Conservation (phyloP, 768 basidiomycete species). For the Mycena kentingensis region DNA sequence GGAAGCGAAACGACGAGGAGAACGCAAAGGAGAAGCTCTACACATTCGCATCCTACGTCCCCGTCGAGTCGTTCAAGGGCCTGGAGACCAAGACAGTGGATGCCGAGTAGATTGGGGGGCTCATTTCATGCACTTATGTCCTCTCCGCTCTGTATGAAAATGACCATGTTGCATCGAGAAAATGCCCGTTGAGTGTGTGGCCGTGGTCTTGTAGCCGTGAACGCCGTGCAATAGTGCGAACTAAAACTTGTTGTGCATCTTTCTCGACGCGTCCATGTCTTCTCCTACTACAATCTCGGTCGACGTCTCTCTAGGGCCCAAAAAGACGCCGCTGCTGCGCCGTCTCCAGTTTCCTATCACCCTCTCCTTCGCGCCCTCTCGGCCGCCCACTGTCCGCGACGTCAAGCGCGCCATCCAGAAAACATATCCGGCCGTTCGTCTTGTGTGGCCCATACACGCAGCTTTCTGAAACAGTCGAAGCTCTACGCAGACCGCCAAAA, state of each 20-base stretch:
- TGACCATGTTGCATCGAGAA: too few species aligned
- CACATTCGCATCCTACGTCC: constrained; percentile 85
- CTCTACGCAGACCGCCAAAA: constrained; percentile 74
- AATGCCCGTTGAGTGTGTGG: too few species aligned
- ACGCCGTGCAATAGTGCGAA: too few species aligned
- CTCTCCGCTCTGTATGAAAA: too few species aligned
- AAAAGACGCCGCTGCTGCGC: constrained; percentile 19
- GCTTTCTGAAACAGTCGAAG: constrained; percentile 39
- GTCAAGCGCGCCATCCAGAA: constrained; percentile 20
- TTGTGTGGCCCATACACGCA: background rate
- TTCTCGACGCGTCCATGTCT: background rate
- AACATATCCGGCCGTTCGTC: constrained; percentile 18
- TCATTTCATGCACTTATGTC: too few species aligned
- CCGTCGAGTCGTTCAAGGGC: constrained; percentile 83
- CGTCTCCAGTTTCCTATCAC: constrained; percentile 17
- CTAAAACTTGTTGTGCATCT: too few species aligned
- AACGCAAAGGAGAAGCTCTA: constrained; percentile 97
- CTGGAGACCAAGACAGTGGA: constrained; percentile 84
- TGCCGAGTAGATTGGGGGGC: constrained; percentile 75
- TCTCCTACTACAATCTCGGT: constrained; percentile 9
- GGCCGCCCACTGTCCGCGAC: constrained; percentile 21
- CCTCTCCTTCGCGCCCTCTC: constrained; percentile 18
- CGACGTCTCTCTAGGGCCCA: constrained; percentile 12
- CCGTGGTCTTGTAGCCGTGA: too few species aligned
- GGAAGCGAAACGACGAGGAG: constrained; percentile 99